Conservation (phyloP, 441 rosid genomes). For the Manihot esculenta region DNA sequence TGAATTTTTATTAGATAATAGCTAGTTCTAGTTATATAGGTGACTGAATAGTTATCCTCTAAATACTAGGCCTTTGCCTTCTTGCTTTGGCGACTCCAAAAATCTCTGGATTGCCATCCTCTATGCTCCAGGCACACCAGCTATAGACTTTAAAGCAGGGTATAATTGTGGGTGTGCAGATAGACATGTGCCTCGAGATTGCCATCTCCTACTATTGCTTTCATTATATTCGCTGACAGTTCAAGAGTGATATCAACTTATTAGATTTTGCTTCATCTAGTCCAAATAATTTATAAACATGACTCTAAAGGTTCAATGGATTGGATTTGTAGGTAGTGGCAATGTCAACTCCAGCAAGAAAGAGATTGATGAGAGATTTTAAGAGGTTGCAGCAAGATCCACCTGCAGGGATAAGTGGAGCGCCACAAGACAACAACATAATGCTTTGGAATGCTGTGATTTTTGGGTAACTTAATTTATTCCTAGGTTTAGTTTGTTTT, state of each 20-base stretch:
- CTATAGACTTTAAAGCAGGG: background rate
- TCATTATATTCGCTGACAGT: background rate
- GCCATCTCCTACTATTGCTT: background rate
- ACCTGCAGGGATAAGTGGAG: slow-evolving; percentile 76
- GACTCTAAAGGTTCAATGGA: no score
- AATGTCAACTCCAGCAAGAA: slow-evolving; percentile 79
- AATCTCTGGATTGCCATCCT: background rate
- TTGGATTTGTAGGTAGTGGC: slow-evolving; percentile 24
- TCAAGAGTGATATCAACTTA: background rate
- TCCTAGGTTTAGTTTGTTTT: background rate
- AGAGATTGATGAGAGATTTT: slow-evolving; percentile 82
- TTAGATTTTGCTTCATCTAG: background rate
- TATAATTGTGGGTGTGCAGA: background rate
- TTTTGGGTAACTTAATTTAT: slow-evolving; percentile 43
- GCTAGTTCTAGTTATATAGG: no score
- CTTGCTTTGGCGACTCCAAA: background rate
- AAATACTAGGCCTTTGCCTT: background rate
- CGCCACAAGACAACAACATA: slow-evolving; percentile 73
- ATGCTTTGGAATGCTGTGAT: slow-evolving; percentile 84
- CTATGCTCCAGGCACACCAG: background rate
- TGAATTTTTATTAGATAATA: background rate
- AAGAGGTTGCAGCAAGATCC: slow-evolving; percentile 87
- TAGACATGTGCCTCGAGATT: background rate
- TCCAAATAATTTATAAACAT: background rate
- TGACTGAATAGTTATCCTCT: no score